phyloP scores from a whole-genome alignment of 805 yeast genomes.

The Candida patagonica region DNA sequence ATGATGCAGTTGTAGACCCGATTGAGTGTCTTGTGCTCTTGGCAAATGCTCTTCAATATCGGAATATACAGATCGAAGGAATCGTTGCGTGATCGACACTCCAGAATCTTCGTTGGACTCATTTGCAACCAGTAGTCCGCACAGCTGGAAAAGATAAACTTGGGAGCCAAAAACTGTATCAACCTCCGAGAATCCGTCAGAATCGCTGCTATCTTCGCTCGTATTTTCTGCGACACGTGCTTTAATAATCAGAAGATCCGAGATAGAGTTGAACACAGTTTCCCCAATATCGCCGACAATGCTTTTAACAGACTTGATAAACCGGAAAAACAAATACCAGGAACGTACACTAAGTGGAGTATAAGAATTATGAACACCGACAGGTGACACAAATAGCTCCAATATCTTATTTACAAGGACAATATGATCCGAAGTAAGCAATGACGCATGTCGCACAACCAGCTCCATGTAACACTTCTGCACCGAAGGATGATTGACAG shows the following conservation, averaged over 20 bases:
- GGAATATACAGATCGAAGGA: conserved; percentile 67
- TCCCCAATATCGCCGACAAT: conserved; percentile 44
- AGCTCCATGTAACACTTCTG: conserved; percentile 79
- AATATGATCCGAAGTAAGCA: conserved; percentile 37
- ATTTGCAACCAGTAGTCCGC: conserved; percentile 66
- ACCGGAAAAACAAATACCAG: conserved; percentile 84
- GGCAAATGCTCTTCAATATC: conserved; percentile 50
- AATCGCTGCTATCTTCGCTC: conserved; percentile 37
- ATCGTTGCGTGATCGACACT: conserved; percentile 45
- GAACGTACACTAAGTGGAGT: conserved; percentile 73
- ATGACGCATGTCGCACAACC: conserved; percentile 65
- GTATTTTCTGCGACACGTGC: conserved; percentile 39
- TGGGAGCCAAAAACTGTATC: conserved; percentile 37
- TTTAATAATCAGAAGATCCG: conserved; percentile 51
- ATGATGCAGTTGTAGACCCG: conserved; percentile 74
- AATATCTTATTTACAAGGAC: conserved; percentile 45
- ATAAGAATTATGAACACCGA: conserved; percentile 69
- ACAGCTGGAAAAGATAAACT: conserved; percentile 72
- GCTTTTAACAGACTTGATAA: conserved; percentile 69
- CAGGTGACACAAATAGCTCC: conserved; percentile 67
- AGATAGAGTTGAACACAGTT: conserved; percentile 51
- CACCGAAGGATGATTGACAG: conserved; percentile 67
- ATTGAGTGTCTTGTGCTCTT: conserved; percentile 29
- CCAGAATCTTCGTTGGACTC: conserved; percentile 34
- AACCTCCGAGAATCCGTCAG: conserved; percentile 32